phyloP scores from a whole-genome alignment of 179 eudicot genomes.

The Spinacia oleracea region DNA sequence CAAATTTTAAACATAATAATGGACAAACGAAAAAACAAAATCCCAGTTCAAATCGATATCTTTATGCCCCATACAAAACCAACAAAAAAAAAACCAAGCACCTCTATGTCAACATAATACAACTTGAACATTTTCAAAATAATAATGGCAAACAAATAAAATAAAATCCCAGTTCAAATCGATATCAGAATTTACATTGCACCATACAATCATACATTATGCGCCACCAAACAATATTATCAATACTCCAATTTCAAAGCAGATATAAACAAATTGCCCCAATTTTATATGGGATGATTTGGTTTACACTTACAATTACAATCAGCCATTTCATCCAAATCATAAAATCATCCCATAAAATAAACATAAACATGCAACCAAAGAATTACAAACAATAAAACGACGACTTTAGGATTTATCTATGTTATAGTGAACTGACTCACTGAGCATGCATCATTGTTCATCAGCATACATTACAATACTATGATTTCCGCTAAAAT shows the following conservation, averaged over 20 bases:
- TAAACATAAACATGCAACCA: no score
- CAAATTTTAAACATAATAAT: background rate
- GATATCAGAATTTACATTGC: no score
- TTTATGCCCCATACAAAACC: constrained; percentile 2
- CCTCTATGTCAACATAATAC: background rate
- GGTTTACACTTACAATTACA: background rate
- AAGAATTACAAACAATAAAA: no score
- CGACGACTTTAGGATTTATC: background rate
- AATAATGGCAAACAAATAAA: background rate
- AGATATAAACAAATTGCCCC: background rate
- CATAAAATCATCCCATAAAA: no score
- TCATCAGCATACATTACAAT: no score
- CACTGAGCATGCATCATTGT: background rate
- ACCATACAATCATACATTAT: background rate
- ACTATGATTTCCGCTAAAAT: no score
- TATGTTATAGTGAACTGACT: background rate
- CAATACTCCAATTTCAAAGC: background rate
- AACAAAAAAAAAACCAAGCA: background rate
- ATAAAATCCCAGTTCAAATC: background rate
- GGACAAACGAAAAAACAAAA: background rate
- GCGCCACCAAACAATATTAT: no score
- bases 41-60: background rate
- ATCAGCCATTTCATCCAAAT: background rate
- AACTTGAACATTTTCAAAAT: background rate
- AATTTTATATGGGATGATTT: background rate